Base-by-base conservation (phyloP, 306 rosid genomes). In the Prunus persica region DNA sequence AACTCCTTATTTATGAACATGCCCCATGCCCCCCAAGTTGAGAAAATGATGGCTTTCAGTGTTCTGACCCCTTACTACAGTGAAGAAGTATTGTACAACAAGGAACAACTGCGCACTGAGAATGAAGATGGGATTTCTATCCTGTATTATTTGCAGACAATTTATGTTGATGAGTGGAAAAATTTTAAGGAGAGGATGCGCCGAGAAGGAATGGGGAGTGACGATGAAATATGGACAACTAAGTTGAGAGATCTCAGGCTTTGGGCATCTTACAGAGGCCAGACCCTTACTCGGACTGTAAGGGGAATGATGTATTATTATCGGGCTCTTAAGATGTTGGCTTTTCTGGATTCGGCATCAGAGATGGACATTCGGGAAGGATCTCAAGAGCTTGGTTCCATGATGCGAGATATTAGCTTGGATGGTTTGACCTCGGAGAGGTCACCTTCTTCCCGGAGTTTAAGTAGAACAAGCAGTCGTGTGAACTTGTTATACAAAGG, bases 221-320 rank as follows among this genome's bases (percentile, higher is more conserved):
- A 95, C 57, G 61, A 79, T 65, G 98, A 92, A 72, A 77, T 95
- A 32, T 95, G 98, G 98, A 86, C 88, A 38, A 87, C 83, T 6
- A 92, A 87, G 82, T 76, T 90, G 65, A 88, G 92, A 86, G 97
- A 95, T 66, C 82, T 95, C 74, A 92, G 97, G 91, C 96, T 89
- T 45, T 95, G 99, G 99, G 97, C 97, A 22, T 95, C 99, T 49
- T 89, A 81, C 85, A 84, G 99, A 77, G 99, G 99, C 49, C 99
- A 92, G 83, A 92, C 99, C 30, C 85, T 95, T 43, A 67, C 96
- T 3, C 88, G 93, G 51, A 95, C 99, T n/a, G 99, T 95, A 61
- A 85, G 99, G 83, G 99, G 99, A 74, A 95, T 92, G 99, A 95
- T 95, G 97, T 95, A 92, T 80, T 90, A 95, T 78, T 90, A 89